phyloP scores from a whole-genome alignment of 2,329 filamentous ascomycete genomes.

The Amauroascus niger region DNA sequence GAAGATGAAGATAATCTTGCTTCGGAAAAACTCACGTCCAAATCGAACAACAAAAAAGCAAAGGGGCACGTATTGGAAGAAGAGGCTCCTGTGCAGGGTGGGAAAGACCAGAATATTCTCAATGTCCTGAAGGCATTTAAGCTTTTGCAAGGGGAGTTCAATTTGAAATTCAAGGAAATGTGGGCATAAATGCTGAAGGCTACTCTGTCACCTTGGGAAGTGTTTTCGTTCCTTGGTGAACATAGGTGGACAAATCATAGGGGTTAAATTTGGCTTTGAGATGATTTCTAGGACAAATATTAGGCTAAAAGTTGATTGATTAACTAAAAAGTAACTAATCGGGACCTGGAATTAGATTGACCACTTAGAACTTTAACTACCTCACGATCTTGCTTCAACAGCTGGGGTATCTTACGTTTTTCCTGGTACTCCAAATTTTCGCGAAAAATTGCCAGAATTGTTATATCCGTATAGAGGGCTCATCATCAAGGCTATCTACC shows the following conservation, averaged over 20 bases:
- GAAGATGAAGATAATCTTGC: slow-evolving; percentile 7
- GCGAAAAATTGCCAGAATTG: too few relatives aligned
- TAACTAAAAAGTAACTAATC: too few relatives aligned
- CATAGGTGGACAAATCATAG: not conserved
- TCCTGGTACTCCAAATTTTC: too few relatives aligned
- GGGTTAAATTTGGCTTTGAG: not conserved
- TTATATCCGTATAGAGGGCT: too few relatives aligned
- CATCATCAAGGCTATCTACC: not conserved
- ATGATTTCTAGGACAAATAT: not conserved
- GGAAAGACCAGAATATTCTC: slow-evolving; percentile 15
- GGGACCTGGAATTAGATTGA: too few relatives aligned
- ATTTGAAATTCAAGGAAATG: slow-evolving; percentile 26
- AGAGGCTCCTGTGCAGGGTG: slow-evolving; percentile 9
- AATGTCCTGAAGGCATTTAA: slow-evolving; percentile 25
- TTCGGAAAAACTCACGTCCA: too few relatives aligned
- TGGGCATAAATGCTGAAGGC: slow-evolving; percentile 11
- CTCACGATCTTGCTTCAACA: too few relatives aligned
- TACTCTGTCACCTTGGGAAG: not conserved
- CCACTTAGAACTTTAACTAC: too few relatives aligned
- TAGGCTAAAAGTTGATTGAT: not conserved
- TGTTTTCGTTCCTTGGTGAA: too few relatives aligned
- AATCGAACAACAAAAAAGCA: not conserved
- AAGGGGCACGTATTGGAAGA: not conserved
- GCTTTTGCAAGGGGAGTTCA: slow-evolving; percentile 26
- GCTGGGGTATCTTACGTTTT: too few relatives aligned